Evolutionary conservation across 2,329 filamentous ascomycete genomes (phyloP), one percentile per base, ranked within the genome.

Genomic region (Cercospora brassicicola): DNA sequence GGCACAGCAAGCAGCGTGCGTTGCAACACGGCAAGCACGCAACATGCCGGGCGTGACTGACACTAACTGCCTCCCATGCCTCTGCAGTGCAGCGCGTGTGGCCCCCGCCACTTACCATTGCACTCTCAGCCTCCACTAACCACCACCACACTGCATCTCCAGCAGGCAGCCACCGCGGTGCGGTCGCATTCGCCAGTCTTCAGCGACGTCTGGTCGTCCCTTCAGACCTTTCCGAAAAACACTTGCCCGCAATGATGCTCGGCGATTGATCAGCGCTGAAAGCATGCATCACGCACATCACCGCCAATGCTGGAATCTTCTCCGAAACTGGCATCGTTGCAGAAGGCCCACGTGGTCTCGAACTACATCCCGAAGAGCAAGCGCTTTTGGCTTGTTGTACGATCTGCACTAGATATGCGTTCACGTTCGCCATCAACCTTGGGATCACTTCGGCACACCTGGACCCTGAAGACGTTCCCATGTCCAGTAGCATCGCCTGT

Each of bases 381-480:
- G 69, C 66, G 9, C 78, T 75, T 53, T 65, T 75, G 9, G 62
- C 59, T 2, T 72, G 69, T 23, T 62, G 77, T 11, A 76, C 72
- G 61, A 33, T 70, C 28, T 66, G 67, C 33, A 69, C 71, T 18
- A 67, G 73, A 78, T 20, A 51, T 51, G 45, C 45, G 18, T 51
- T 23, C 59, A 65, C 66, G 51, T 77, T 78, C 62, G 77, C 76
- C n/a, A 71, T 67, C 48, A 78, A 78, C 65, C 64, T 78, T 26
- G 76, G 73, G 33, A 45, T 77, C 31, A 69, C 74, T 48, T 73
- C 75, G 11, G 67, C 69, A 13, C 65, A 75, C 26, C 73, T 77
- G 13, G 64, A 78, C 64, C 75, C 76, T 6, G 71, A 75, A 31
- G 77, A 78, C 57, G 75, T 78, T 9, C 76, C 76, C 18, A 18